Conservation (phyloP, 2,329 filamentous ascomycete genomes). For the Achaetomium macrosporum region DNA sequence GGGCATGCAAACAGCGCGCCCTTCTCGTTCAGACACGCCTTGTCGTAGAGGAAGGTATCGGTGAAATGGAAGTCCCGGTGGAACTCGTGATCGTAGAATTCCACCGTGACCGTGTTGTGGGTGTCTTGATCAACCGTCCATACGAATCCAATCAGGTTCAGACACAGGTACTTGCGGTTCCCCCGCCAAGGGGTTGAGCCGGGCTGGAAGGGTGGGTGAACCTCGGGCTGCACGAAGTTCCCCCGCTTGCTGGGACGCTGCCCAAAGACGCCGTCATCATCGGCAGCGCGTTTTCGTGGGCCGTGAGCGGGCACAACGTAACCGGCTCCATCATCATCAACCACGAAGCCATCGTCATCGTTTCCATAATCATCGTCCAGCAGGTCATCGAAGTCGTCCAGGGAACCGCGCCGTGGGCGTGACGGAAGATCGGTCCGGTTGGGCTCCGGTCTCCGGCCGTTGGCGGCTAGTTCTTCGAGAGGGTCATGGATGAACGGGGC, state of each 20-base stretch:
- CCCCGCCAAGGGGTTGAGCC: slow-evolving; percentile 95
- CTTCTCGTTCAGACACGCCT: slow-evolving; percentile 82
- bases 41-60: slow-evolving; percentile 92
- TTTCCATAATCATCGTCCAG: slow-evolving; percentile 47
- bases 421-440: slow-evolving; percentile 53
- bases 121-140: slow-evolving; percentile 97
- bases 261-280: slow-evolving; percentile 46
- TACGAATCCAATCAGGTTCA: slow-evolving; percentile 89
- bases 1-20: slow-evolving; percentile 82
- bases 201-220: slow-evolving; percentile 84
- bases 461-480: slow-evolving; percentile 61
- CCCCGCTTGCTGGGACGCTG: slow-evolving; percentile 45
- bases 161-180: slow-evolving; percentile 84
- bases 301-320: slow-evolving; percentile 55
- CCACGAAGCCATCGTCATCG: slow-evolving; percentile 70
- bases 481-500: slow-evolving; percentile 85
- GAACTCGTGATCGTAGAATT: slow-evolving; percentile 92
- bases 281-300: slow-evolving; percentile 45
- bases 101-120: slow-evolving; percentile 88
- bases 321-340: slow-evolving; percentile 91
- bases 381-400: slow-evolving; percentile 79
- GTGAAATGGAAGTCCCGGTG: slow-evolving; percentile 97
- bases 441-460: slow-evolving; percentile 49
- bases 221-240: slow-evolving; percentile 52
- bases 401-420: slow-evolving; percentile 54